Conservation (phyloP, 139 green algal species). For the Chlorella sp. region DNA sequence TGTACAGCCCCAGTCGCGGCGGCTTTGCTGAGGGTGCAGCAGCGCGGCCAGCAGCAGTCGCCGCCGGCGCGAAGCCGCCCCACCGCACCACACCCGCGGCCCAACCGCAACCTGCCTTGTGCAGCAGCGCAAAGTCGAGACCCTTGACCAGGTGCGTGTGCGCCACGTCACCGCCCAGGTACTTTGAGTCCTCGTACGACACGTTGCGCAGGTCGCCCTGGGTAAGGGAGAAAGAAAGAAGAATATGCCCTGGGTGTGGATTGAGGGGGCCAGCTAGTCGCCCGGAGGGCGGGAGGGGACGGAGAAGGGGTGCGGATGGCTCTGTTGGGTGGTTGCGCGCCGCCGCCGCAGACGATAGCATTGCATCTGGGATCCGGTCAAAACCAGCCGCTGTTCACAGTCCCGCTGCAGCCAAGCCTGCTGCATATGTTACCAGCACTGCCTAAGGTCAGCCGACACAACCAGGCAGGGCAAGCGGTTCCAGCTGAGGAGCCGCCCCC, state of each 20-base stretch:
- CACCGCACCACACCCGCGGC: background rate
- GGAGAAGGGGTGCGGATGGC: no score
- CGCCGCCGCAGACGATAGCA: no score
- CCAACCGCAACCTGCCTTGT: slow-evolving; percentile 67
- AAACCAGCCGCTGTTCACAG: no score
- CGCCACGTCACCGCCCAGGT: slow-evolving; percentile 90
- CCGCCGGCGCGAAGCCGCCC: no score
- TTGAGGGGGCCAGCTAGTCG: background rate
- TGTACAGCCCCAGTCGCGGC: background rate
- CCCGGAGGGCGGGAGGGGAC: no score
- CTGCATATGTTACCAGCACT: background rate
- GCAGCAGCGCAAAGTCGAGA: slow-evolving; percentile 93
- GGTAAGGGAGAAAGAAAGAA: background rate
- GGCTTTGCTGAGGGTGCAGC: background rate
- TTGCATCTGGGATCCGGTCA: no score
- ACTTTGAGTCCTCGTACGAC: slow-evolving; percentile 86
- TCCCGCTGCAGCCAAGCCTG: background rate
- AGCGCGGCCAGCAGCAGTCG: no score
- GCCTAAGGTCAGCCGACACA: background rate
- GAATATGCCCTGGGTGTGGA: no score
- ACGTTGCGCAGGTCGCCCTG: slow-evolving; percentile 39
- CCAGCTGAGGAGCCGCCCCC: no score
- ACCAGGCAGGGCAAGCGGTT: background rate
- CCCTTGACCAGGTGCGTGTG: slow-evolving; percentile 96
- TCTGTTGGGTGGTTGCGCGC: no score